phyloP scores from a whole-genome alignment of 2,329 filamentous ascomycete genomes.

The Colletotrichum sp. region DNA sequence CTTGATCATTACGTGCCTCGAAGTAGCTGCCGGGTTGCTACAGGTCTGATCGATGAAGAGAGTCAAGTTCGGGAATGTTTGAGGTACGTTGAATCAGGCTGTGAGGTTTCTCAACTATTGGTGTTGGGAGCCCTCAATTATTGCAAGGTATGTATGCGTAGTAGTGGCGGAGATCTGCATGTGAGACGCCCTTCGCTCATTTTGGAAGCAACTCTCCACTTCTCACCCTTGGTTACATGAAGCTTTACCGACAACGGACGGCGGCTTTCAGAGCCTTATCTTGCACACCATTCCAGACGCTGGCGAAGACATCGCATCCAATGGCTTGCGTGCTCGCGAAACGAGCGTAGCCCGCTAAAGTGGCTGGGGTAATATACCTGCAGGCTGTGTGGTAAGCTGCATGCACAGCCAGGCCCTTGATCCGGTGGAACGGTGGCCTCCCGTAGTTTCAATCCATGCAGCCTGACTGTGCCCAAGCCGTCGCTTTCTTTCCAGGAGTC shows the following conservation, averaged over 20 bases:
- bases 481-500: no score
- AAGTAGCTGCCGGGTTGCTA: slow-evolving; percentile 32
- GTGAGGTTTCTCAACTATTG: fast-evolving
- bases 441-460: no score
- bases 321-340: not conserved
- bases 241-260: not conserved
- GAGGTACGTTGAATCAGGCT: not conserved
- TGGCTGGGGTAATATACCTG: no score
- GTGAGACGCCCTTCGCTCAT: not conserved
- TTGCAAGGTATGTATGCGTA: not conserved
- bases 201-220: not conserved
- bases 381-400: not conserved
- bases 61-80: not conserved
- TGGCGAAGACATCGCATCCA: fast-evolving
- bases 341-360: not conserved
- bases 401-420: not conserved
- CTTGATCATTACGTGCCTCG: slow-evolving; percentile 45
- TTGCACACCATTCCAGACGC: not conserved
- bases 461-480: not conserved
- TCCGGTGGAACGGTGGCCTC: not conserved
- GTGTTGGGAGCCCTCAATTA: not conserved
- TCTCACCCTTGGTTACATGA: not conserved
- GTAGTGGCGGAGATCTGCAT: not conserved
- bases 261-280: not conserved
- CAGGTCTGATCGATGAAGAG: fast-evolving